Evolutionary conservation across 2,329 filamentous ascomycete genomes (phyloP).

Genomic region (Didymella segeticola): DNA sequence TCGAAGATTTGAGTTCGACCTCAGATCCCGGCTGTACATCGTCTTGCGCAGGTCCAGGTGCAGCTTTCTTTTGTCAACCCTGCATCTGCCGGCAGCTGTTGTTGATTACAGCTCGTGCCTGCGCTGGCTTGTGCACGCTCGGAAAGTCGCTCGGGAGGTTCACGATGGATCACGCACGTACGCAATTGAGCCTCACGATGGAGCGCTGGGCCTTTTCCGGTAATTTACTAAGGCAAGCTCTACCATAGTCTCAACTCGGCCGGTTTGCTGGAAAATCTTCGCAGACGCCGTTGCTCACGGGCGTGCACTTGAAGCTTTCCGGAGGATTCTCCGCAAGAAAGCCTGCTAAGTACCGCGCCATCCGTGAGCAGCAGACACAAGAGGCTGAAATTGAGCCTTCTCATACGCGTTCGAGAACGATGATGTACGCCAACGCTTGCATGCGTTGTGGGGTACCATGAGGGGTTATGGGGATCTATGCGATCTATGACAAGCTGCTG

Average conservation of each 20-base stretch:
- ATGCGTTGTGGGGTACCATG: conserved; percentile 26
- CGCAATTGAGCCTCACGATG: conserved; percentile 12
- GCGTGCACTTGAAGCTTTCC: conserved; percentile 2
- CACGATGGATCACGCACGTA: neutral
- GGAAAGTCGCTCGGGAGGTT: conserved; percentile 35
- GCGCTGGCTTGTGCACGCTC: conserved; percentile 21
- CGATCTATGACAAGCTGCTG: conserved; percentile 23
- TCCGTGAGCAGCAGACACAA: conserved; percentile 3
- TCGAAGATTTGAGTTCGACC: neutral
- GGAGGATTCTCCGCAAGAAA: conserved; percentile 15
- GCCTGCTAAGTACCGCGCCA: conserved; percentile 11
- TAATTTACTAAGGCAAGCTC: conserved; percentile 23
- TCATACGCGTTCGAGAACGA: conserved; percentile 21
- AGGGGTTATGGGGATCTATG: conserved; percentile 28
- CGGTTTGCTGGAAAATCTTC: conserved; percentile 19
- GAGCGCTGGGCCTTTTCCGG: conserved; percentile 25
- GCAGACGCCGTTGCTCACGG: conserved; percentile 10
- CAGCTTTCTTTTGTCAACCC: conserved; percentile 13
- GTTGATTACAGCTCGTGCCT: neutral
- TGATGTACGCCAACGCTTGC: conserved; percentile 23
- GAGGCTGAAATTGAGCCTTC: conserved; percentile 20
- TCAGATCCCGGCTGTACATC: neutral
- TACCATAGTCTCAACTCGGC: conserved; percentile 17
- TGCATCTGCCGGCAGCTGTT: conserved; percentile 13
- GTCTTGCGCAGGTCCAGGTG: conserved; percentile 2